These are phyloP conservation scores for Diaporthe nobilis DNA, from an alignment of 2,329 filamentous ascomycete genomes.

Conservation along the genomic window DNA sequence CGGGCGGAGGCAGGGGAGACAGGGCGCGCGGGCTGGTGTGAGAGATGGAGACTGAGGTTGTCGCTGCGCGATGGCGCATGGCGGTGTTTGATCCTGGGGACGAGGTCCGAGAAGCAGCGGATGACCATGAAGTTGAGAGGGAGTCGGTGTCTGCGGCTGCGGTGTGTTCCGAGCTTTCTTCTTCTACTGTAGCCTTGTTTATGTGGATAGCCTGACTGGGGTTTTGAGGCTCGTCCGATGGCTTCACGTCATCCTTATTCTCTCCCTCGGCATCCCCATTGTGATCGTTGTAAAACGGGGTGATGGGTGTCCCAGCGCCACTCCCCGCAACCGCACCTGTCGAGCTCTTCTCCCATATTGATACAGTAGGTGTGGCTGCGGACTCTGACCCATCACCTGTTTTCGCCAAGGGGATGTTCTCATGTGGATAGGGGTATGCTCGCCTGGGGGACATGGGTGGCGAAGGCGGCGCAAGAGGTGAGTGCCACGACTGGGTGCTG, in stretches of 20 bases:
- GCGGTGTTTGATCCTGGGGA: constrained; percentile 44
- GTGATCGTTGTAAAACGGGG: constrained; percentile 29
- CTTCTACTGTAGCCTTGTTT: not conserved
- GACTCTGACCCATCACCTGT: constrained; percentile 50
- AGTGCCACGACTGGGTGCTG: constrained; percentile 67
- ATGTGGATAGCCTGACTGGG: not conserved
- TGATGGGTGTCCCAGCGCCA: constrained; percentile 33
- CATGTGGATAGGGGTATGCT: constrained; percentile 56
- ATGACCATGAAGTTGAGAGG: constrained; percentile 47
- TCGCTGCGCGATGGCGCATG: constrained; percentile 66
- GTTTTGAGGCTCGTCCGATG: not conserved
- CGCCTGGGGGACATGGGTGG: constrained; percentile 57
- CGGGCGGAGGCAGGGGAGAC: constrained; percentile 77
- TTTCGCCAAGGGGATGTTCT: constrained; percentile 55
- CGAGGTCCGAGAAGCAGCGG: constrained; percentile 36
- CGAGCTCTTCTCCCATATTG: constrained; percentile 50
- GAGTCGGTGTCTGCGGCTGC: constrained; percentile 41
- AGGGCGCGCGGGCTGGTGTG: constrained; percentile 66
- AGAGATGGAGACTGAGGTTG: constrained; percentile 61
- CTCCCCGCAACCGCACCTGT: constrained; percentile 44
- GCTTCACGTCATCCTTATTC: not conserved
- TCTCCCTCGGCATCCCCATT: not conserved
- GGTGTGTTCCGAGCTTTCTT: constrained; percentile 2
- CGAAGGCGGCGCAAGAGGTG: constrained; percentile 60
- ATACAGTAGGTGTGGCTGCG: constrained; percentile 51